Conservation (phyloP, 179 eudicot species). For the Spergularia azorica region DNA sequence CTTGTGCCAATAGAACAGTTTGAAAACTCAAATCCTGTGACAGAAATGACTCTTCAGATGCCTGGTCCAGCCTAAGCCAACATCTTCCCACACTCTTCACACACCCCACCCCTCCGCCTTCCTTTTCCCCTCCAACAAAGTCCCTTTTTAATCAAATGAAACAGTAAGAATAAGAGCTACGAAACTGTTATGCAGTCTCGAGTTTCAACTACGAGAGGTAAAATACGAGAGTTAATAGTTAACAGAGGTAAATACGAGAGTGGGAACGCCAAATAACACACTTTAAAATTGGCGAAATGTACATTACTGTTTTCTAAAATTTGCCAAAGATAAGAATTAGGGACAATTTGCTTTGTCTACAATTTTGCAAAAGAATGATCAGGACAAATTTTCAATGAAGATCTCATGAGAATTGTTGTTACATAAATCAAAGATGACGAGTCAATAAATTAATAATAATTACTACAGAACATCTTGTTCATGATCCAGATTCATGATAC, state of each 20-base stretch:
- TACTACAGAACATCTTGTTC: slow-evolving; percentile 9
- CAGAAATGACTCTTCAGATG: slow-evolving; percentile 14
- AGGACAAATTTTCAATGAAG: slow-evolving; percentile 10
- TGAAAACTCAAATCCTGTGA: slow-evolving; percentile 44
- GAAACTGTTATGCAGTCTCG: too few species aligned
- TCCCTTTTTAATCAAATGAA: not conserved
- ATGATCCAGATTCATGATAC: not conserved
- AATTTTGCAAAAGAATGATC: slow-evolving; percentile 2
- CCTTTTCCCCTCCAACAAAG: not conserved
- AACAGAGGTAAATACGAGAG: not conserved
- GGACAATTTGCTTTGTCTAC: not conserved
- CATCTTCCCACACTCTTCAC: not conserved
- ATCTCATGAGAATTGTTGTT: not conserved
- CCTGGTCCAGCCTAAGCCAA: not conserved
- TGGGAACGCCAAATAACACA: not conserved
- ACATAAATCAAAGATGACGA: slow-evolving; percentile 5
- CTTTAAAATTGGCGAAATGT: not conserved
- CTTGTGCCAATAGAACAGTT: slow-evolving; percentile 34
- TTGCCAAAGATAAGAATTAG: not conserved
- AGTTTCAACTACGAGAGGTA: not conserved
- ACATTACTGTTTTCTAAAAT: not conserved
- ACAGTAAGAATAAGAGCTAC: not conserved
- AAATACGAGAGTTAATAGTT: too few species aligned
- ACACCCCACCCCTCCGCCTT: not conserved
- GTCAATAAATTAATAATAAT: not conserved